Percentiles rank a stretch among this genome's conserved stretches.
These are phyloP conservation scores for Syzygium syzygioides DNA, from an alignment of 441 rosid species.

Conservation along the genomic window DNA sequence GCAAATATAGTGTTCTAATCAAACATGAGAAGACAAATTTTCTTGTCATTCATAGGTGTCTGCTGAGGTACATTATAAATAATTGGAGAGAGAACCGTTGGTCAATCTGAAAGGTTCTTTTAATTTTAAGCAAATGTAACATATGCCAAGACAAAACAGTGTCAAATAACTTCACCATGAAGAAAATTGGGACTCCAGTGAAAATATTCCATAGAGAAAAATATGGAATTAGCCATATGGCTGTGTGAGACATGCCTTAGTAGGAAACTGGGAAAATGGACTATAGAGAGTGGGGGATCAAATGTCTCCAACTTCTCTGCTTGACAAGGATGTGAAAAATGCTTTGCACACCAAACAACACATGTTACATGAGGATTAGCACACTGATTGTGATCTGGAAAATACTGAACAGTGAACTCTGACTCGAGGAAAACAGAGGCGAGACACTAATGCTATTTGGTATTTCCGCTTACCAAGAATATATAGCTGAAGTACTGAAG, in stretches of 20 bases:
- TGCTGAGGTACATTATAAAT: neutral
- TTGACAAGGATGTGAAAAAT: neutral
- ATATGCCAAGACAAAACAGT: conserved; percentile 3
- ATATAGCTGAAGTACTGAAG: neutral
- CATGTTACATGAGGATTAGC: neutral
- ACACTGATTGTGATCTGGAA: neutral
- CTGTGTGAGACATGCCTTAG: neutral
- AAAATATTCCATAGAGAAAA: neutral
- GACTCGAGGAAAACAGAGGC: neutral
- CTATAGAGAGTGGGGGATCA: neutral
- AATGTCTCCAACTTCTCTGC: neutral
- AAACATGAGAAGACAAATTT: conserved; percentile 12
- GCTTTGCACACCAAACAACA: neutral
- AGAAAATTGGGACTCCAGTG: neutral
- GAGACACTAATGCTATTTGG: neutral
- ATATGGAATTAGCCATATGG: neutral
- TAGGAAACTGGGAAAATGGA: neutral
- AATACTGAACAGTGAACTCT: neutral
- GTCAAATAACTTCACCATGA: neutral
- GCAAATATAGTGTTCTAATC: conserved; percentile 24
- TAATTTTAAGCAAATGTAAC: neutral
- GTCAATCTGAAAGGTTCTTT: conserved; percentile 35
- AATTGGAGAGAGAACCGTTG: conserved; percentile 22
- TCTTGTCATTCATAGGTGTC: neutral
- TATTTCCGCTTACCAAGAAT: neutral